Conservation (phyloP, 202 grass and related monocot genomes). For the Schoenoplectus triqueter region DNA sequence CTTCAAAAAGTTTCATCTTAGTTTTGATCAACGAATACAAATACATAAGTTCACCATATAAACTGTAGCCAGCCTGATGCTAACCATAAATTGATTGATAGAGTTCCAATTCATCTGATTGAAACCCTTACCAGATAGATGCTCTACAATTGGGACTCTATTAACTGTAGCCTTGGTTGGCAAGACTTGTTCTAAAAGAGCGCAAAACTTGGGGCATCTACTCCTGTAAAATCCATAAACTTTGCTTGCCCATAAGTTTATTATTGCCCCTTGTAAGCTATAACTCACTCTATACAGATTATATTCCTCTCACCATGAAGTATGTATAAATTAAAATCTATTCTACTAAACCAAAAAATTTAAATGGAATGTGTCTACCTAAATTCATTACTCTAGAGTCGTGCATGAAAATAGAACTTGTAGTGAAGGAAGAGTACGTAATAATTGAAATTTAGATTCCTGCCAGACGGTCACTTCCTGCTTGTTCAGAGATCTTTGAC, state of each 20-base stretch:
- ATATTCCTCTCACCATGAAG: background rate
- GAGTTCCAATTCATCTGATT: background rate
- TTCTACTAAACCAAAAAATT: background rate
- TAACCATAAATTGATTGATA: background rate
- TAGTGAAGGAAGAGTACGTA: background rate
- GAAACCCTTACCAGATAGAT: background rate
- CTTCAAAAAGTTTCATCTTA: background rate
- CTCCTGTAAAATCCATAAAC: too few species aligned
- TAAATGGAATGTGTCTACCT: background rate
- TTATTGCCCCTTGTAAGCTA: background rate
- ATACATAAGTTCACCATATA: background rate
- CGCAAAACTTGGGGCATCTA: too few species aligned
- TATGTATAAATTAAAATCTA: too few species aligned
- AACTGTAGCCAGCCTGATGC: background rate
- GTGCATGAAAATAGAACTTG: background rate
- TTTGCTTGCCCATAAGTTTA: background rate
- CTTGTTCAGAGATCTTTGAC: background rate
- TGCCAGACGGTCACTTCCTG: background rate
- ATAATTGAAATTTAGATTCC: background rate
- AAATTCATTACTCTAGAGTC: background rate
- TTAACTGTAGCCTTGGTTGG: background rate
- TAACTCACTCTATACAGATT: background rate
- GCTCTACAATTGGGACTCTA: background rate
- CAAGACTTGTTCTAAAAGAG: too few species aligned
- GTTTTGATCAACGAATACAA: background rate